These are phyloP conservation scores for Delphinella strobiligena DNA, from an alignment of 2,329 filamentous ascomycete genomes.

Conservation along the genomic window DNA sequence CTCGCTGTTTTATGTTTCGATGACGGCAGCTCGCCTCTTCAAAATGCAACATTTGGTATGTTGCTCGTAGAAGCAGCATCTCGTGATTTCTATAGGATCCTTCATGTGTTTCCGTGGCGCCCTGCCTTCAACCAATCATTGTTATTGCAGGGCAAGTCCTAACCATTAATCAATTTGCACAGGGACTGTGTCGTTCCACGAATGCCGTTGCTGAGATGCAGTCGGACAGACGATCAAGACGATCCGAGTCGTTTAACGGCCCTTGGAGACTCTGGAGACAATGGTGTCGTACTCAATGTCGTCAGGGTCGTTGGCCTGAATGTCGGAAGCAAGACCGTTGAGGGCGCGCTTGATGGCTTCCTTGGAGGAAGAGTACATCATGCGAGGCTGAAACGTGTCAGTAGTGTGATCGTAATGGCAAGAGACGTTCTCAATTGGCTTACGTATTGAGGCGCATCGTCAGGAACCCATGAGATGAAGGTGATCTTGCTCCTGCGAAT, in stretches of 20 bases:
- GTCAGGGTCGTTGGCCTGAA: constrained; percentile 74
- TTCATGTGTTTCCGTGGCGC: neutral
- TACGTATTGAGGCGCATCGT: constrained; percentile 70
- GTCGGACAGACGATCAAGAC: neutral
- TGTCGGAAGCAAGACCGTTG: constrained; percentile 60
- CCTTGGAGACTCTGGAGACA: constrained; percentile 41
- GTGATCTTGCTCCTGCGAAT: constrained; percentile 53
- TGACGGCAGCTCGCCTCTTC: too few relatives aligned
- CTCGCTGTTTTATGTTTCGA: too few relatives aligned
- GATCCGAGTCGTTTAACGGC: constrained; percentile 19
- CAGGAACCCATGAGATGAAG: constrained; percentile 69
- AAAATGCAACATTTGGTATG: too few relatives aligned
- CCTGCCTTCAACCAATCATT: neutral
- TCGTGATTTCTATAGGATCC: neutral
- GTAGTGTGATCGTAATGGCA: neutral
- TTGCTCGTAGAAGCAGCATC: neutral
- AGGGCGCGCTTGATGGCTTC: constrained; percentile 71
- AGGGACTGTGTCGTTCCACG: too few relatives aligned
- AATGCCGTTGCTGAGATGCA: neutral
- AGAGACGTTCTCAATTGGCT: too few relatives aligned
- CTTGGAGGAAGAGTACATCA: constrained; percentile 85
- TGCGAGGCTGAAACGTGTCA: constrained; percentile 47
- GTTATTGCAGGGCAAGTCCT: neutral
- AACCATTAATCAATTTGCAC: neutral
- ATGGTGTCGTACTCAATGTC: constrained; percentile 70